Conservation (phyloP, 2,329 filamentous ascomycete genomes). For the Fusarium caatingaense region DNA sequence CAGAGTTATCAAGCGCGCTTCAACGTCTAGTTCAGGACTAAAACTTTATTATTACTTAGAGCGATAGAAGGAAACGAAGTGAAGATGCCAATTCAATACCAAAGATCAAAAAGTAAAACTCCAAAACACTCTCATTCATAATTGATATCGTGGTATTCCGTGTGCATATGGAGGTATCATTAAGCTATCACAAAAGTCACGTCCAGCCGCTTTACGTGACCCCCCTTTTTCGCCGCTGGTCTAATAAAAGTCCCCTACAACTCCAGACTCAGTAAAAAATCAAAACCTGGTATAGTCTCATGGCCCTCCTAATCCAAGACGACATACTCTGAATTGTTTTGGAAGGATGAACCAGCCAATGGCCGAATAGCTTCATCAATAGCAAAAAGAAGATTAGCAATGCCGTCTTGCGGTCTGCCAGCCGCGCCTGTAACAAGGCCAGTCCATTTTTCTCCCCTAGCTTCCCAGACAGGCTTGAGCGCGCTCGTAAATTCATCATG, state of each 20-base stretch:
- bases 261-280: constrained; percentile 29
- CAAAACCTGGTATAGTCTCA: constrained; percentile 11
- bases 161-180: constrained; percentile 50
- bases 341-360: constrained; percentile 27
- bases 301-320: constrained; percentile 37
- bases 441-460: constrained; percentile 58
- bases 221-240: constrained; percentile 39
- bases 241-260: constrained; percentile 20
- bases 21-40: background rate
- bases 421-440: constrained; percentile 62
- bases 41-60: constrained; percentile 30
- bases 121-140: background rate
- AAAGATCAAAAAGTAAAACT: background rate
- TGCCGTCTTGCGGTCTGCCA: constrained; percentile 52
- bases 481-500: constrained; percentile 53
- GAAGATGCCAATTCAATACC: background rate
- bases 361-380: constrained; percentile 61
- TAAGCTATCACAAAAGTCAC: constrained; percentile 44
- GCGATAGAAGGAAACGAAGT: constrained; percentile 3
- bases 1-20: background rate
- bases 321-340: constrained; percentile 30
- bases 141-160: constrained; percentile 30
- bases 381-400: constrained; percentile 60
- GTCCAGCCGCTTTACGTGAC: constrained; percentile 38
- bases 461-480: constrained; percentile 60